Conservation (phyloP, 495 filamentous ascomycete species). For the Aspergillus ellipticus region DNA sequence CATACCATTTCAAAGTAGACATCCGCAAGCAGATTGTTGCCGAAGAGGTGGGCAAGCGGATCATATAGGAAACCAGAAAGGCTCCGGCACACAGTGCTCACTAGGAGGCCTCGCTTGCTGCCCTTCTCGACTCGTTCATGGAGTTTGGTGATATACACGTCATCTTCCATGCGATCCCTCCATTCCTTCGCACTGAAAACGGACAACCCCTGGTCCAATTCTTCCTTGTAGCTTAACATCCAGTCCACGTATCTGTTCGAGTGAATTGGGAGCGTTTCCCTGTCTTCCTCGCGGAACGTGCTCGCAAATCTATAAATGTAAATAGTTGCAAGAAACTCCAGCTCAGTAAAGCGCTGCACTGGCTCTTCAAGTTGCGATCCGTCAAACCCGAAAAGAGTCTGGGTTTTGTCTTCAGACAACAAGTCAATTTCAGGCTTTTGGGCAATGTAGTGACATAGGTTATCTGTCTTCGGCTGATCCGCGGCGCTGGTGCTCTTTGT, state of each 20-base stretch:
- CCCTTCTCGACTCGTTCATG: background rate
- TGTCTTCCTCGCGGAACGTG: background rate
- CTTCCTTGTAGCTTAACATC: background rate
- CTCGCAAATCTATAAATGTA: background rate
- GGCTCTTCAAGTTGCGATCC: background rate
- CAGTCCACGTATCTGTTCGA: background rate
- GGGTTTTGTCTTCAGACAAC: background rate
- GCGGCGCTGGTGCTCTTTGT: background rate
- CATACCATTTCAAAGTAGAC: constrained; percentile 1
- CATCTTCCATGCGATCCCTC: background rate
- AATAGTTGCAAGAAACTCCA: background rate
- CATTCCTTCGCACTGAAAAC: background rate
- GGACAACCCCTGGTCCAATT: background rate
- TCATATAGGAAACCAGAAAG: background rate
- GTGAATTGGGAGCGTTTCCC: background rate
- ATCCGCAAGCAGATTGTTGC: background rate
- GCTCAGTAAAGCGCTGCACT: background rate
- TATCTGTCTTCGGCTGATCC: background rate
- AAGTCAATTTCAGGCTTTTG: constrained; percentile 5
- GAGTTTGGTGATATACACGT: background rate
- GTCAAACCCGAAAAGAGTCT: background rate
- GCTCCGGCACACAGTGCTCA: constrained; percentile 1
- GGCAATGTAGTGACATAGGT: constrained; percentile 5
- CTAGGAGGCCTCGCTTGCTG: constrained; percentile 1
- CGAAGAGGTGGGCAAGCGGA: background rate